Conservation (phyloP, 495 filamentous ascomycete species). For the Penicillium roqueforti region DNA sequence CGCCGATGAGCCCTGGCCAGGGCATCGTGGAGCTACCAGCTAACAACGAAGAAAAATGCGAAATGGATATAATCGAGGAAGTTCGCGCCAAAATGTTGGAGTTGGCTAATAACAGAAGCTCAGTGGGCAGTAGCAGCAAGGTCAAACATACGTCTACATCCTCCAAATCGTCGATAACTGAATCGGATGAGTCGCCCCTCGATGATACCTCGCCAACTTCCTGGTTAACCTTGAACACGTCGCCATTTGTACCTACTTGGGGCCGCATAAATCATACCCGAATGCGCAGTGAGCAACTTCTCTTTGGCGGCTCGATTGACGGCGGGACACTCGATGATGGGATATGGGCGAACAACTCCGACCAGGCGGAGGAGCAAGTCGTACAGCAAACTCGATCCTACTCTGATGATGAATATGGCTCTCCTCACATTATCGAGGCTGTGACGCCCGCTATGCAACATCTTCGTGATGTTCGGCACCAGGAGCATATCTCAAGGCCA, state of each 20-base stretch:
- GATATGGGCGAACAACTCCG: slow-evolving; percentile 2
- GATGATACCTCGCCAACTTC: slow-evolving; percentile 8
- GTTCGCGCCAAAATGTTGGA: not conserved
- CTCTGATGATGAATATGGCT: slow-evolving; percentile 2
- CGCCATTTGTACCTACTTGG: not conserved
- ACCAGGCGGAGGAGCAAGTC: slow-evolving; percentile 5
- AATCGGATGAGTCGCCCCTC: slow-evolving; percentile 17
- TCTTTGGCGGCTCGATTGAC: slow-evolving; percentile 6
- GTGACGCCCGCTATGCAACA: slow-evolving; percentile 32
- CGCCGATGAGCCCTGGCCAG: slow-evolving; percentile 1
- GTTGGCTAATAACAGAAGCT: not conserved
- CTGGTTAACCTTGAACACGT: slow-evolving; percentile 7
- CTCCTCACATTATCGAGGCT: slow-evolving; percentile 22
- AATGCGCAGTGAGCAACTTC: slow-evolving; percentile 2
- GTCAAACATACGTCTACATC: slow-evolving; percentile 14
- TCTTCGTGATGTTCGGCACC: slow-evolving; percentile 23
- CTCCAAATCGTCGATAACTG: slow-evolving; percentile 20
- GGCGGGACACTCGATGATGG: slow-evolving; percentile 7
- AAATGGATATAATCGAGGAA: not conserved
- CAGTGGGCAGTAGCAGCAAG: not conserved
- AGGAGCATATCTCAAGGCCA: slow-evolving; percentile 29
- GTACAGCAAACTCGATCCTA: not conserved
- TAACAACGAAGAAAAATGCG: slow-evolving; percentile 3
- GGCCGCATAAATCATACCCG: not conserved
- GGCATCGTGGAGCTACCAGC: not conserved